Evolutionary conservation across 495 filamentous ascomycete species (phyloP), one percentile per base, ranked within the genome.

Genomic region (Poronia punctata): DNA sequence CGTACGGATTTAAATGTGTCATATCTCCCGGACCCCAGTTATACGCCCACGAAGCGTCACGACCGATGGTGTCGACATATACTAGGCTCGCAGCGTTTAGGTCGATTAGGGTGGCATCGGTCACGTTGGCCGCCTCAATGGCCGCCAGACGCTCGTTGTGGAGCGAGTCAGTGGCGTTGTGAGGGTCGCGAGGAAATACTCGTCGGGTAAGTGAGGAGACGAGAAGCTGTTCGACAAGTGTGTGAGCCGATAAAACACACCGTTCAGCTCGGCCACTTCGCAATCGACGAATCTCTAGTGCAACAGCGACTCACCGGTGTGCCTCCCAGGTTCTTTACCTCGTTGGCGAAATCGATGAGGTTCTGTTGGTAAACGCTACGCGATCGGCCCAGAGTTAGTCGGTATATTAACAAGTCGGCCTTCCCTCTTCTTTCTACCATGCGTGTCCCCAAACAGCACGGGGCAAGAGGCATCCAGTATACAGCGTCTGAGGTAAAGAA

Each of bases 1-100:
- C 70, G n/a, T 42, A 40, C 6, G 40, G 35, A 41, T 72, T 75
- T 18, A 75, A 45, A 58, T 75, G 70, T 7, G 71, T 74, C 40
- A 55, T 49, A 31, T 74, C 71, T 6, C 28, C 44, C n/a, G 22
- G 41, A 23, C 53, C 55, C 11, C 60, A 57, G 45, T 74, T 67
- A 43, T 70, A 74, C n/a, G 46, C 56, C 8, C 44, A 49, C 7
- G 65, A 58, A 23, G 66, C 56, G 3, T 43, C 33, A 19, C 56
- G 53, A 1, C 71, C 71, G 43, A 75, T 70, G 3, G 45, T 52
- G 42, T 74, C 62, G 19, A 72, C 47, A 28, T 73, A 75, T 4
- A 46, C 32, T 0, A 61, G 61, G 28, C 60, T 66, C 6, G 59
- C 62, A 5, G 43, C 37, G 40, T 75, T 73, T n/a, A 75, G 45